Evolutionary conservation across 306 rosid species (phyloP), one percentile per base, ranked within the genome.

Genomic region (Sindora glabra): DNA sequence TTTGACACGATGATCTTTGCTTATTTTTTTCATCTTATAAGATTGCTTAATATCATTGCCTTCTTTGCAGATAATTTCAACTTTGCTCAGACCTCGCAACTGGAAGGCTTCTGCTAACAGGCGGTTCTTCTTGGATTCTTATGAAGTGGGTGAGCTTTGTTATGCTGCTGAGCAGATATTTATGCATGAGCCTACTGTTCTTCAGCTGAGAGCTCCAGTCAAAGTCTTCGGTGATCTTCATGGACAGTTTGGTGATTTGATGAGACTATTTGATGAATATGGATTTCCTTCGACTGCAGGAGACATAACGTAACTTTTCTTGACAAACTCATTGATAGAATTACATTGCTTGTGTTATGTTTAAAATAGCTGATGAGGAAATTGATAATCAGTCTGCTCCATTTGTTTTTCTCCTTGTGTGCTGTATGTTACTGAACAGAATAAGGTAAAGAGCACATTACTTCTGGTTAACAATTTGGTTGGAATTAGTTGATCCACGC

Each of bases 141-240:
- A 94, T 72, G 99, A 94, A 80, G 99, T 94, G 76, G 99, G 95
- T 2, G 99, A 94, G 81, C 95, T 94, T 77, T 94, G 99, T 77
- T 89, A 82, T 67, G 99, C 97, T 56, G 97, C 99, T 47, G 97
- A 94, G 76, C 99, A 94, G 81, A 84, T 94, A 69, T 94, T 94
- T 79, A 89, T 89, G 91, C 94, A 94, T 11, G 99, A 94, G 64
- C 90, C 86, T n/a, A 94, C 95, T 34, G 97, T 94, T 77, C 97
- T 94, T 73, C 95, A 89, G 84, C 86, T 94, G 64, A 94, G 84
- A 79, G 99, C 99, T 53, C 99, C 97, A 11, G 64, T 94, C 71
- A 94, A 94, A 81, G 89, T 94, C 71, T 94, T 94, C 65, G 99
- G 99, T 16, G 99, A 94, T 84, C 99, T 94, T 76, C 99, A 94